These are phyloP conservation scores for Friedmanniomyces simplex DNA, from an alignment of 495 filamentous ascomycete genomes.

Conservation along the genomic window DNA sequence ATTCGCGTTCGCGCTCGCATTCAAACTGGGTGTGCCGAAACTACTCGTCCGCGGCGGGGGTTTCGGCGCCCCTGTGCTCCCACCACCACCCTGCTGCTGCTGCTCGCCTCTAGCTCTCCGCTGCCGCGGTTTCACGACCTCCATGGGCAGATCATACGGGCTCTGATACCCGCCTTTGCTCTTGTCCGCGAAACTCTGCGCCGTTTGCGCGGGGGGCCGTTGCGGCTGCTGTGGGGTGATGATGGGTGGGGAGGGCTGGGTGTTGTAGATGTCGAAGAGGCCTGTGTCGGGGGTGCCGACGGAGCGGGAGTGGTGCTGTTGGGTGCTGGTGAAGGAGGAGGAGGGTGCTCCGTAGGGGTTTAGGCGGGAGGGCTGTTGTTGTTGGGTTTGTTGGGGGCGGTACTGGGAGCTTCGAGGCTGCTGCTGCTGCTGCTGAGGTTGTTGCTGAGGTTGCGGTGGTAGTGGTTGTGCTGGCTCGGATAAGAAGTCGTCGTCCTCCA, in stretches of 20 bases:
- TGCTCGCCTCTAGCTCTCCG: slow-evolving; percentile 31
- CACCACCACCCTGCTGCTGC: slow-evolving; percentile 20
- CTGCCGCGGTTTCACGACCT: slow-evolving; percentile 61
- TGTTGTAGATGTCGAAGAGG: slow-evolving; percentile 18
- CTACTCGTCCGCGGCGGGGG: slow-evolving; percentile 55
- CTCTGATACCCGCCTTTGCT: slow-evolving; percentile 84
- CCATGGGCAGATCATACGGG: slow-evolving; percentile 90
- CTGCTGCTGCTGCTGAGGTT: slow-evolving; percentile 2
- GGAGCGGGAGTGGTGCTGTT: slow-evolving; percentile 5
- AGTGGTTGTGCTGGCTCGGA: background rate
- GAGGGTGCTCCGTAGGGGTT: background rate
- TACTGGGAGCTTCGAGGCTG: background rate
- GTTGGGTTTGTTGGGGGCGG: slow-evolving; percentile 2
- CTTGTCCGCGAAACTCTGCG: slow-evolving; percentile 77
- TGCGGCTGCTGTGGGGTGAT: slow-evolving; percentile 31
- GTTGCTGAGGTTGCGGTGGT: background rate
- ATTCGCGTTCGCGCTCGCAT: slow-evolving; percentile 7
- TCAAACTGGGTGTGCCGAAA: slow-evolving; percentile 25
- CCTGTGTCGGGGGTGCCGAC: slow-evolving; percentile 19
- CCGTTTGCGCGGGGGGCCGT: slow-evolving; percentile 23
- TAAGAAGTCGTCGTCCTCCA: slow-evolving; percentile 45
- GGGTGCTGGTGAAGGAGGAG: background rate
- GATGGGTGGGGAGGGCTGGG: background rate
- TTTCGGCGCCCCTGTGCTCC: slow-evolving; percentile 37
- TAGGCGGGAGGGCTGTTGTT: background rate